Percentiles rank a stretch among this genome's conserved stretches.
These are phyloP conservation scores for Salix brachista DNA, from an alignment of 345 rosid genomes.

Conservation along the genomic window DNA sequence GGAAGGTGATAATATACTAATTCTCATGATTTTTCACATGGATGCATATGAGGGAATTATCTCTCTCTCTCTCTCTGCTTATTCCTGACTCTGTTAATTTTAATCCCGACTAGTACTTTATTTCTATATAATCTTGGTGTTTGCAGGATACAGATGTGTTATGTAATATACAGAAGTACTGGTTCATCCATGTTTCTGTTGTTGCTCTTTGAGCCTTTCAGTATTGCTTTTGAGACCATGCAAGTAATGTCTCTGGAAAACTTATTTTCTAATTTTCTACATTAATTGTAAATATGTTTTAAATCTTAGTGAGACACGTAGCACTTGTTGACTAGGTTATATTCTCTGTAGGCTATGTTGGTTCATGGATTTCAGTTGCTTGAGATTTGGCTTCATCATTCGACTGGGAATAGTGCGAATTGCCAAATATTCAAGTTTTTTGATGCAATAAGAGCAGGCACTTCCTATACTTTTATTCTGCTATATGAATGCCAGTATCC, in stretches of 20 bases:
- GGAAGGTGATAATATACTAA: neutral
- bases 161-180: conserved; percentile 34
- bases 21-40: neutral
- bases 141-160: conserved; percentile 53
- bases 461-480: conserved; percentile 1
- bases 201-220: conserved; percentile 60
- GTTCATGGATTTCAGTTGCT: conserved; percentile 92
- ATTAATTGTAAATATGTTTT: neutral
- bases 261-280: neutral
- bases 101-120: neutral
- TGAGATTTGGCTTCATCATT: conserved; percentile 80
- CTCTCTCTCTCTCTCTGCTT: neutral
- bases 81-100: neutral
- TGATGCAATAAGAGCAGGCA: conserved; percentile 72
- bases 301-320: neutral
- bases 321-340: neutral
- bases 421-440: conserved; percentile 62
- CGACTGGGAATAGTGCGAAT: conserved; percentile 50
- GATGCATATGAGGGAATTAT: neutral
- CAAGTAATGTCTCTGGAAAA: conserved; percentile 40
- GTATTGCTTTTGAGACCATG: conserved; percentile 65
- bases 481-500: neutral
- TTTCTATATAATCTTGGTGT: conserved; percentile 11
- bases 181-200: conserved; percentile 46
- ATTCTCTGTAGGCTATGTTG: conserved; percentile 62